Percentiles rank a stretch among this genome's conserved stretches.
phyloP scores from a whole-genome alignment of 192 early-diverging fungal genomes.

The Coemansia sp. region DNA sequence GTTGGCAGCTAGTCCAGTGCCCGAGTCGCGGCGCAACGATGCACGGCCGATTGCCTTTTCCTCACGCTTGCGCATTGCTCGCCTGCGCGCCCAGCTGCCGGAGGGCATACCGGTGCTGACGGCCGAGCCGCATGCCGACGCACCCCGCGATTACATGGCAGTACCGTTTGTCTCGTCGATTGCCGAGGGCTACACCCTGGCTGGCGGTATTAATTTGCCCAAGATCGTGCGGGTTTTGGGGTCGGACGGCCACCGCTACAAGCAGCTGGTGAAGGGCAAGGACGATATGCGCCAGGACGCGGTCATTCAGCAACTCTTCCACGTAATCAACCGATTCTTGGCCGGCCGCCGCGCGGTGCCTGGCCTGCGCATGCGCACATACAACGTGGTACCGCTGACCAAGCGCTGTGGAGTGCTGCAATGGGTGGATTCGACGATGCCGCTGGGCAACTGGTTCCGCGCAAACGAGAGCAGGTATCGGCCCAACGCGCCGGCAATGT shows the following conservation, averaged over 20 bases:
- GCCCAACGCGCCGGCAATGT: constrained; percentile 20
- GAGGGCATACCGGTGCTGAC: constrained; percentile 35
- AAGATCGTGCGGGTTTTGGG: constrained; percentile 44
- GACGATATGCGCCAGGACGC: constrained; percentile 80
- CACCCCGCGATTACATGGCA: constrained; percentile 32
- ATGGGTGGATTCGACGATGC: constrained; percentile 83
- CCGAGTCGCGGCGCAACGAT: constrained; percentile 26
- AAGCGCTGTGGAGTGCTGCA: constrained; percentile 88
- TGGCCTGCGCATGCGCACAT: constrained; percentile 53
- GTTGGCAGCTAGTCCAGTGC: constrained; percentile 30
- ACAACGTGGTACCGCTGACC: constrained; percentile 84
- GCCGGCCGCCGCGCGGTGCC: constrained; percentile 1
- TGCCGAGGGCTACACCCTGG: constrained; percentile 34
- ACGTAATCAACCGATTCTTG: constrained; percentile 60
- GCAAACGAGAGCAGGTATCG: constrained; percentile 58
- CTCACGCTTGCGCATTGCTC: constrained; percentile 20
- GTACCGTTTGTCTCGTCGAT: constrained; percentile 39
- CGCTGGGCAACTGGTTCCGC: constrained; percentile 64
- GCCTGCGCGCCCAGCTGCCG: constrained; percentile 33
- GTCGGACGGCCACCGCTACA: constrained; percentile 43
- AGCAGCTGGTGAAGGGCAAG: constrained; percentile 56
- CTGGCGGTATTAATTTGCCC: constrained; percentile 52
- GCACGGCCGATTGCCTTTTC: constrained; percentile 28
- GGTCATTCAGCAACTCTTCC: constrained; percentile 64
- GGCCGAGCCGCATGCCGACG: constrained; percentile 19